Evolutionary conservation across 2,329 filamentous ascomycete genomes (phyloP), one percentile per base, ranked within the genome.

Genomic region (Fusarium concolor): DNA sequence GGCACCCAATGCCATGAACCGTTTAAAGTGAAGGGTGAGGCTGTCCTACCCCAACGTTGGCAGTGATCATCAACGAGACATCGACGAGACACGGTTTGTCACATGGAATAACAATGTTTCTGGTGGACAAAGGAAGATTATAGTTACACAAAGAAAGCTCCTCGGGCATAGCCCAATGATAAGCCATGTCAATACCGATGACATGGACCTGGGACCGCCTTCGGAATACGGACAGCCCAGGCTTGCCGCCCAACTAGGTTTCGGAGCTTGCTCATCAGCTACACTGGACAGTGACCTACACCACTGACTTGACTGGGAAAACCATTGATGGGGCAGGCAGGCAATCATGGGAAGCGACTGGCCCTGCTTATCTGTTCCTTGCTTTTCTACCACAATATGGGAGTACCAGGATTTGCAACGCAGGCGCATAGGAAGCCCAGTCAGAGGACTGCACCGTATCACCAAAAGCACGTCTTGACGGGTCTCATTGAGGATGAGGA

Each of bases 131-230:
- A 43, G 26, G 24, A 62, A 49, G 53, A 44, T 54, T 35, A 49
- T 62, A 39, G 61, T 60, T 51, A 57, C 55, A 67, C 44, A 64
- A 54, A 60, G 56, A 60, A 45, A 47, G 51, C 33, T 44, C 41
- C 33, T 49, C 28, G 49, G 41, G 53, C 44, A 63, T 54, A 64
- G 44, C 53, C 64, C 62, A 62, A 62, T 66, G 50, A 54, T 43
- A 65, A 63, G 59, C 61, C 57, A 65, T 67, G 50, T 49, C 62
- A 69, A 56, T 74, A 74, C 72, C 72, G 72, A 74, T 66, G 72
- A 74, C 72, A 72, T 74, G 72, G 72, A 72, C 72, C 66, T 71
- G 72, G 72, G 67, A 74, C 65, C 67, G 41, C 50, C 56, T 63
- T 42, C 42, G 38, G 47, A 29, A 56, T 59, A 59, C 62, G 50